Conservation (phyloP, 1,139 yeast genomes). For the Saccharomyces pastorianus region DNA sequence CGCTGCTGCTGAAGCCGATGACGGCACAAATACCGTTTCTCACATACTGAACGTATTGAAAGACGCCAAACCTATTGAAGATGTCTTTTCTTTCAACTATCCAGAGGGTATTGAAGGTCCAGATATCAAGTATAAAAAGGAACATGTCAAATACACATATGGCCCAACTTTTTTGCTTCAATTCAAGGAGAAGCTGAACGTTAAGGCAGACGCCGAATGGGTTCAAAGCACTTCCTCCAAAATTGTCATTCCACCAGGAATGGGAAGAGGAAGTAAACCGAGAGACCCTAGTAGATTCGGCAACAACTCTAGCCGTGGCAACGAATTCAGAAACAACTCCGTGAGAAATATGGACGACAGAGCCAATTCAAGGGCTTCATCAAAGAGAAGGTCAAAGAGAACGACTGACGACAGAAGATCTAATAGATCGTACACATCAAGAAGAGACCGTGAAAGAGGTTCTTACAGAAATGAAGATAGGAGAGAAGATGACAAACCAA, state of each 20-base stretch:
- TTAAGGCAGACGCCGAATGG: conserved; percentile 62
- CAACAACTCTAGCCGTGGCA: conserved; percentile 12
- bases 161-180: conserved; percentile 78
- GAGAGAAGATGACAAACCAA: conserved; percentile 28
- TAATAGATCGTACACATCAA: conserved; percentile 30
- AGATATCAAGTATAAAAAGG: conserved; percentile 40
- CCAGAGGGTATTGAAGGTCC: conserved; percentile 54
- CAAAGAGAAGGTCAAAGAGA: conserved; percentile 36
- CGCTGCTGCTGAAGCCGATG: conserved; percentile 17
- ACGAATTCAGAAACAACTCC: conserved; percentile 28
- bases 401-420: conserved; percentile 42
- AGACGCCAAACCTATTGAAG: conserved; percentile 46
- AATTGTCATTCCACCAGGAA: conserved; percentile 29
- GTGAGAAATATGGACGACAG: conserved; percentile 39
- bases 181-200: conserved; percentile 55
- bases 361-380: conserved; percentile 40
- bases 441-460: conserved; percentile 37
- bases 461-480: conserved; percentile 25
- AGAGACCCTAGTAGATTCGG: conserved; percentile 25
- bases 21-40: conserved; percentile 38
- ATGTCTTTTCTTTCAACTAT: conserved; percentile 46
- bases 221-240: conserved; percentile 34
- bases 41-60: conserved; percentile 44
- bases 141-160: conserved; percentile 47
- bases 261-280: conserved; percentile 21